These are phyloP conservation scores for Neolentinus lepideus DNA, from an alignment of 1,284 basidiomycete genomes.

Conservation along the genomic window DNA sequence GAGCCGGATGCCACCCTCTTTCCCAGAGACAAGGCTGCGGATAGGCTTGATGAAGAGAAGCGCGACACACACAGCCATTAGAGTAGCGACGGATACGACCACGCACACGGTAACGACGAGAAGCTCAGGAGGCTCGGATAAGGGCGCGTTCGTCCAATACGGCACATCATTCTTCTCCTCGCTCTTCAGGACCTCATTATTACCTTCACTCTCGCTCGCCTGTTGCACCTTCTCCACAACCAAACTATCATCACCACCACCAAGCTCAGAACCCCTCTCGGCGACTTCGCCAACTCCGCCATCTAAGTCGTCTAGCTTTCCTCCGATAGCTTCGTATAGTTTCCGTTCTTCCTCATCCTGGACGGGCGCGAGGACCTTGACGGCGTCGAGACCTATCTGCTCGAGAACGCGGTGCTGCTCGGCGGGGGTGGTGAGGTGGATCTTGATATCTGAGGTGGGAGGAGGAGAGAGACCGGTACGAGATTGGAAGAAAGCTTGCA, in stretches of 20 bases:
- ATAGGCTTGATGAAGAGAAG: slow-evolving; percentile 6
- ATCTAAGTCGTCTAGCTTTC: slow-evolving; percentile 22
- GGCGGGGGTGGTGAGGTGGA: slow-evolving; percentile 24
- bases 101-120: slow-evolving; percentile 29
- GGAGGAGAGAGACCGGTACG: slow-evolving; percentile 23
- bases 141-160: neutral
- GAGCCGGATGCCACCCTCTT: slow-evolving; percentile 6
- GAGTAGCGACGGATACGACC: slow-evolving; percentile 7
- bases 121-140: slow-evolving; percentile 13
- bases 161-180: no score
- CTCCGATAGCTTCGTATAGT: slow-evolving; percentile 22
- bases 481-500: slow-evolving; percentile 31
- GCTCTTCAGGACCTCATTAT: no score
- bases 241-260: neutral
- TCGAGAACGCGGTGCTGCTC: slow-evolving; percentile 25
- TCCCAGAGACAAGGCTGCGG: slow-evolving; percentile 7
- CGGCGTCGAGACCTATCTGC: slow-evolving; percentile 20
- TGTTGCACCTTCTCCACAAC: neutral
- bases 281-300: slow-evolving; percentile 13
- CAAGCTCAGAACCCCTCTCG: neutral
- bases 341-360: slow-evolving; percentile 26
- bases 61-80: neutral
- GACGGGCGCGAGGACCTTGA: slow-evolving; percentile 25
- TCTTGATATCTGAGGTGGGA: slow-evolving; percentile 16
- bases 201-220: neutral